Percentiles rank a stretch among this genome's conserved stretches.
phyloP scores from a whole-genome alignment of 2,329 filamentous ascomycete genomes.

The Capronia epimyces region DNA sequence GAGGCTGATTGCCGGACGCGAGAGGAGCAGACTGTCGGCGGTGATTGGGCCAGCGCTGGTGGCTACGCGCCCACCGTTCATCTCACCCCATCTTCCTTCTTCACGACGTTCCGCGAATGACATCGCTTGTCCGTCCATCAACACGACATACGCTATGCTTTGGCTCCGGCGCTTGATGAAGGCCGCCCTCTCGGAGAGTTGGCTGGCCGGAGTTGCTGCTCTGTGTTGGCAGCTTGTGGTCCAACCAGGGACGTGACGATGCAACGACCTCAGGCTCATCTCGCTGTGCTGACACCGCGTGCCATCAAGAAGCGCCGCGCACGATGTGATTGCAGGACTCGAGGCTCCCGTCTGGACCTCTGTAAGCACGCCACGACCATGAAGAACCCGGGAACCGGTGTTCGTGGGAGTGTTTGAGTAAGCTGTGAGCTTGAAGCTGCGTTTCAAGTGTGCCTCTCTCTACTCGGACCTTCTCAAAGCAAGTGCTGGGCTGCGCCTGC shows the following conservation, averaged over 20 bases:
- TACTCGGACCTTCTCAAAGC: background rate
- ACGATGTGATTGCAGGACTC: constrained; percentile 16
- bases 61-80: background rate
- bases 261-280: constrained; percentile 8
- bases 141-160: constrained; percentile 5
- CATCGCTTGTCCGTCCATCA: constrained; percentile 7
- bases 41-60: background rate
- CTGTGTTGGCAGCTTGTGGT: constrained; percentile 20
- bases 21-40: background rate
- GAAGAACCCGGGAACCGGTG: background rate
- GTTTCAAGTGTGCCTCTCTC: too few species aligned
- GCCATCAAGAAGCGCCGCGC: constrained; percentile 14
- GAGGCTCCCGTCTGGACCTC: constrained; percentile 9
- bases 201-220: constrained; percentile 6
- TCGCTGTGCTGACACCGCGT: constrained; percentile 1
- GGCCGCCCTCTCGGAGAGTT: constrained; percentile 15
- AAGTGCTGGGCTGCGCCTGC: constrained; percentile 12
- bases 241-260: constrained; percentile 19
- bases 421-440: too few species aligned
- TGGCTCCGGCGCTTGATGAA: constrained; percentile 17
- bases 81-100: constrained; percentile 13
- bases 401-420: background rate
- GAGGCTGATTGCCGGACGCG: background rate
- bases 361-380: background rate
- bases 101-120: constrained; percentile 13